phyloP scores from a whole-genome alignment of 1,284 basidiomycete genomes.

The Pseudozyma pruni region DNA sequence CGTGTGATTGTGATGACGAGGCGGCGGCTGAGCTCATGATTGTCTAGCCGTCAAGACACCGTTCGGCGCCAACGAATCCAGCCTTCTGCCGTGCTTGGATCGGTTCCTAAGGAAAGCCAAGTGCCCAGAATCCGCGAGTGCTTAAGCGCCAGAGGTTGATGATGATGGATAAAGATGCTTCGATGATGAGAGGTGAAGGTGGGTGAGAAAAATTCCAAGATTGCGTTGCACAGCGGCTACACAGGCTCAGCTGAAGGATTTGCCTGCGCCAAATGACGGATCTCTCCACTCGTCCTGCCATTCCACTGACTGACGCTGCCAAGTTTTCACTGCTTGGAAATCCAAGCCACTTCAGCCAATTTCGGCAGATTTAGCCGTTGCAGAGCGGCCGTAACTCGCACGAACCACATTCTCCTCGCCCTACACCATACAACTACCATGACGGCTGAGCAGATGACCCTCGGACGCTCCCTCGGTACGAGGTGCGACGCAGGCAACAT shows the following conservation, averaged over 20 bases:
- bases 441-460: too few species aligned
- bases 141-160: too few species aligned
- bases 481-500: too few species aligned
- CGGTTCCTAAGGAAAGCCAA: too few species aligned
- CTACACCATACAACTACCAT: too few species aligned
- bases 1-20: constrained; percentile 15
- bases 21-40: constrained; percentile 17
- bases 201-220: not conserved
- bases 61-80: constrained; percentile 1
- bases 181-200: not conserved
- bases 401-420: constrained; percentile 1
- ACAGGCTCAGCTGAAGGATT: not conserved
- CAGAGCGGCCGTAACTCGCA: not conserved
- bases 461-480: too few species aligned
- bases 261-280: constrained; percentile 7
- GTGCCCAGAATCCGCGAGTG: too few species aligned
- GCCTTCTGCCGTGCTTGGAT: not conserved
- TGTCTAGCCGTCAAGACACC: constrained; percentile 1
- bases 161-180: not conserved
- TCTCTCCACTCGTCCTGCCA: constrained; percentile 17
- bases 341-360: not conserved
- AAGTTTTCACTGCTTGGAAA: constrained; percentile 2
- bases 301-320: not conserved
- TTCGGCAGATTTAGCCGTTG: not conserved
- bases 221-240: too few species aligned